Percentiles rank a stretch among this genome's conserved stretches.
Evolutionary conservation across 139 green algal genomes (phyloP).

Genomic region (Chlamydomonas incerta): DNA sequence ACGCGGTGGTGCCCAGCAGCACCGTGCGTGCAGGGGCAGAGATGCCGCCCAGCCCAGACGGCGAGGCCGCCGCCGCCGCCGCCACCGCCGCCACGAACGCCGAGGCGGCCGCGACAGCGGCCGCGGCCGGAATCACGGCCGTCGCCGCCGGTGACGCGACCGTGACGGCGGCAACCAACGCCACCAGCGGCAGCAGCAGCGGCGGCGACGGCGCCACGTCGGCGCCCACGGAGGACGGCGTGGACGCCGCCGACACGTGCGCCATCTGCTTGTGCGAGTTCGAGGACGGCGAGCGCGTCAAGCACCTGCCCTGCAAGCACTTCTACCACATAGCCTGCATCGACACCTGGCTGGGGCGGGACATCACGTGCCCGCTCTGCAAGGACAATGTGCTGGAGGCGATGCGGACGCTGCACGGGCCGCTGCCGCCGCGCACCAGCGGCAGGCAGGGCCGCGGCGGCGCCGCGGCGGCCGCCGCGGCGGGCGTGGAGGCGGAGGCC

Average conservation of each 20-base stretch:
- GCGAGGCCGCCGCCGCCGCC: background rate
- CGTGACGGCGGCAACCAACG: background rate
- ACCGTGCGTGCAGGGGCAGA: no score
- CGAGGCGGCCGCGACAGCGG: no score
- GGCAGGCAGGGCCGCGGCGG: background rate
- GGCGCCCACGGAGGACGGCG: background rate
- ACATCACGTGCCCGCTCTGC: conserved; percentile 61
- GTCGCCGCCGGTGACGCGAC: background rate
- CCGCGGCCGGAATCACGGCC: background rate
- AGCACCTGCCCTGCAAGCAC: conserved; percentile 57
- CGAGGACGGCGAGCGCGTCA: conserved; percentile 53
- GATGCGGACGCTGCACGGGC: conserved; percentile 8
- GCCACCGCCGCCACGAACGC: background rate
- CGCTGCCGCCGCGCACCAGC: conserved; percentile 8
- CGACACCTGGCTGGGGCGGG: conserved; percentile 51
- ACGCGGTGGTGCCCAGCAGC: no score
- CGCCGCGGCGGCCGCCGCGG: background rate
- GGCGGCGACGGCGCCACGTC: background rate
- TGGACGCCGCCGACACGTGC: conserved; percentile 34
- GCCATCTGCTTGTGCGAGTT: conserved; percentile 60
- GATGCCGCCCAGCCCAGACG: no score
- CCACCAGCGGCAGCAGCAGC: background rate
- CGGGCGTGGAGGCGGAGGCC: no score
- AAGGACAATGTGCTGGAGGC: conserved; percentile 57
- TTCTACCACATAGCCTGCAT: conserved; percentile 55